Base-by-base conservation (phyloP, 257 asterid species). In the Ophiorrhiza pumila region DNA sequence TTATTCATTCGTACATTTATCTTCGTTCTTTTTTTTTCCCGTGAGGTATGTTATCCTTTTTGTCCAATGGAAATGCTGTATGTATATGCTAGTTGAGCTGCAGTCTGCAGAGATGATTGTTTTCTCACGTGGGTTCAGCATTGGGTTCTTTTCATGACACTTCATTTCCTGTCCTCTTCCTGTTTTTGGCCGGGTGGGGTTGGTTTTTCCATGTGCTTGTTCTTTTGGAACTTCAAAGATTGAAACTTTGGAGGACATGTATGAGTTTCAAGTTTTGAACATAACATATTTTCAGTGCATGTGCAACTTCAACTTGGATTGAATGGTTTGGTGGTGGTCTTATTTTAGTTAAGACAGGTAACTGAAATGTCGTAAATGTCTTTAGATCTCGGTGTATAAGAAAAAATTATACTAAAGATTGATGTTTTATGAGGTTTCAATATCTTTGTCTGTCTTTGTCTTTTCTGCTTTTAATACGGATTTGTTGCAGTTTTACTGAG, bases 151-250 rank as follows among this genome's bases (percentile, higher is more conserved):
- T 52, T 47, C 13, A 32, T 63, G 56, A 34, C 50, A 57, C 39
- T 72, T 69, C 61, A 74, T 18, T 74, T 42, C 67, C 67, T 65
- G 59, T 74, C 50, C 72, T 6, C 65, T 65, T 65, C 68, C 62
- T 74, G 12, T 35, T 20, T 23, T 17, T 18, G 23, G 20, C 13
- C 11, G 20, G 47, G 45, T 20, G 71, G 59, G 56, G 47, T 52
- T 76, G 71, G 34, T 64, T 49, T 59, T 42, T 17, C 72, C 74
- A 69, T 73, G 75, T 79, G 39, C 72, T 52, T 32, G 31, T 69
- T 76, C 65, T 35, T 65, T 25, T 39, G 32, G 4, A 67, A 17
- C 72, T 64, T 73, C 65, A 72, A 64, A 67, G 50, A 8, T 69
- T 0, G 27, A 27, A 31, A 43, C 34, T 70, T 57, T 63, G 65